phyloP scores from a whole-genome alignment of 257 asterid genomes.

The Solanum sejunctum region DNA sequence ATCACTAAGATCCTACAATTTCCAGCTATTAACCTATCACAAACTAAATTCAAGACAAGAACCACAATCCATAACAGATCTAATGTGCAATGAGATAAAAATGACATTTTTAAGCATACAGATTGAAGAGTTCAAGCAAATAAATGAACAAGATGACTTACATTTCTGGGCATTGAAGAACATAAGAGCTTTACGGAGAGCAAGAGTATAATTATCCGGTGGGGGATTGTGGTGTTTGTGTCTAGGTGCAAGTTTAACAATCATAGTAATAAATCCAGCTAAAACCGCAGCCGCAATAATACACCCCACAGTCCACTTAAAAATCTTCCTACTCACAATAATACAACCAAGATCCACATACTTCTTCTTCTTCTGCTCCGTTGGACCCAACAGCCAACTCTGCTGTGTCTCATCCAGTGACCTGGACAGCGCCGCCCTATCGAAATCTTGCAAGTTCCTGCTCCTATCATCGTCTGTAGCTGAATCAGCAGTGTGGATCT shows the following conservation, averaged over 20 bases:
- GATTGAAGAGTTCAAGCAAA: neutral
- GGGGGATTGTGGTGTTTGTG: slow-evolving; percentile 65
- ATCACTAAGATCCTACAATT: neutral
- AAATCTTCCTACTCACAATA: slow-evolving; percentile 79
- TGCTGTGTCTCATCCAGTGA: slow-evolving; percentile 93
- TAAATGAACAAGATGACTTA: slow-evolving; percentile 23
- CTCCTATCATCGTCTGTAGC: slow-evolving; percentile 98
- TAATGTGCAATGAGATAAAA: neutral
- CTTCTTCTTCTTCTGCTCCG: slow-evolving; percentile 95
- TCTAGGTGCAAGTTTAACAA: slow-evolving; percentile 74
- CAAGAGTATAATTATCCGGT: slow-evolving; percentile 82
- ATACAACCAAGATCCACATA: slow-evolving; percentile 97
- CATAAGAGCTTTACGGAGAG: slow-evolving; percentile 82
- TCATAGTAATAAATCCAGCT: slow-evolving; percentile 70
- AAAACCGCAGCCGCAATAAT: slow-evolving; percentile 59
- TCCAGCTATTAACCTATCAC: neutral
- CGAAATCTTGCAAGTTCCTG: slow-evolving; percentile 73
- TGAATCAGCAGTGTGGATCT: slow-evolving; percentile 81
- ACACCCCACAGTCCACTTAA: slow-evolving; percentile 77
- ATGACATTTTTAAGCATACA: neutral
- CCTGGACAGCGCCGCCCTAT: slow-evolving; percentile 89
- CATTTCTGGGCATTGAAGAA: slow-evolving; percentile 93
- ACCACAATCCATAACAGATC: neutral
- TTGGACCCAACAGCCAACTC: slow-evolving; percentile 94
- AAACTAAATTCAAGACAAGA: neutral